Conservation (phyloP, 495 filamentous ascomycete species). For the Hypomontagnella monticulosa region DNA sequence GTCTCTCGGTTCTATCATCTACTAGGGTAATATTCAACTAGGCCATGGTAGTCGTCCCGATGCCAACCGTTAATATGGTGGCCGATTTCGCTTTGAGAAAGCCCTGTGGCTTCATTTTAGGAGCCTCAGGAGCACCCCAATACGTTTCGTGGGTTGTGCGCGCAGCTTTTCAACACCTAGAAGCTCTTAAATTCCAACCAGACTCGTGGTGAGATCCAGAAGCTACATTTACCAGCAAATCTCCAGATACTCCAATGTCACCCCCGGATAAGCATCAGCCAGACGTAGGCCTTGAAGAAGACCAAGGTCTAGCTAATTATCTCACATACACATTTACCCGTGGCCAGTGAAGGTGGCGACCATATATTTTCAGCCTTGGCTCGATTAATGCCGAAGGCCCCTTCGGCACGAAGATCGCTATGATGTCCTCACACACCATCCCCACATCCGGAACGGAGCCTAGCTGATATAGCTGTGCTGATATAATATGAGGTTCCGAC, state of each 20-base stretch:
- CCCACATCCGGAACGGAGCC: slow-evolving; percentile 28
- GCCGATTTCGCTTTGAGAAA: not conserved
- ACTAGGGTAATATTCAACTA: not conserved
- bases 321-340: slow-evolving; percentile 37
- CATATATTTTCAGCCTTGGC: slow-evolving; percentile 35
- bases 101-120: not conserved
- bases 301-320: slow-evolving; percentile 12
- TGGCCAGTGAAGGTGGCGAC: slow-evolving; percentile 16
- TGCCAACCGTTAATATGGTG: not conserved
- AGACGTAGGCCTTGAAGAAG: not conserved
- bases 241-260: not conserved
- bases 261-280: slow-evolving; percentile 1
- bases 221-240: not conserved
- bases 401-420: slow-evolving; percentile 16
- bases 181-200: not conserved
- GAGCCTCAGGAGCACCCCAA: too few relatives aligned
- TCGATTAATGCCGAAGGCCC: slow-evolving; percentile 30
- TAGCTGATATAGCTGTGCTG: slow-evolving; percentile 6
- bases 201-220: not conserved
- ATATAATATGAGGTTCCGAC: slow-evolving; percentile 25
- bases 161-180: not conserved
- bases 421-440: slow-evolving; percentile 6
- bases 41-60: not conserved
- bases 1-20: not conserved
- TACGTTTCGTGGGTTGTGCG: too few relatives aligned